Evolutionary conservation across 75 land plant species (phyloP).

Genomic region (Larix kaempferi): DNA sequence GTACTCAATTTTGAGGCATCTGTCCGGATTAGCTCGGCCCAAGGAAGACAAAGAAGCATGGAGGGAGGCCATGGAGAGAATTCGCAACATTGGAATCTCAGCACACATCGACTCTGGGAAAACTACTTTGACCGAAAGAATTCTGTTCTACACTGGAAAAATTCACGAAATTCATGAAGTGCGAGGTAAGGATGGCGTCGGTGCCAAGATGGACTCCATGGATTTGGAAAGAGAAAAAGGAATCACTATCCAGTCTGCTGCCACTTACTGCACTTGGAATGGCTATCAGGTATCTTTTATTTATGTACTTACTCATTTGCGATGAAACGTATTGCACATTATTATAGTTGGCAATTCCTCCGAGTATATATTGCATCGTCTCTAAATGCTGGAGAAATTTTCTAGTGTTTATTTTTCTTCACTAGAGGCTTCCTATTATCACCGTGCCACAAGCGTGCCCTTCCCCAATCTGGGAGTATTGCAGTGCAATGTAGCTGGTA

Average conservation of each 20-base stretch:
- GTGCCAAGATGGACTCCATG: slow-evolving; percentile 99
- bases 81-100: slow-evolving; percentile 97
- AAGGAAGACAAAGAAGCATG: slow-evolving; percentile 17
- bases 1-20: not conserved
- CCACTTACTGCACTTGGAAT: slow-evolving; percentile 96
- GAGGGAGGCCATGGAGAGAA: slow-evolving; percentile 49
- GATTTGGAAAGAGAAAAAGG: slow-evolving; percentile 98
- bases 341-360: not conserved
- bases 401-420: too few relatives aligned
- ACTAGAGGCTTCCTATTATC: too few relatives aligned
- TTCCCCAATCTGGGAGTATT: too few relatives aligned
- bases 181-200: slow-evolving; percentile 94
- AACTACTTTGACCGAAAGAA: slow-evolving; percentile 92
- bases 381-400: too few relatives aligned
- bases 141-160: slow-evolving; percentile 87
- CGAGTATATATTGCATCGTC: too few relatives aligned
- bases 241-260: slow-evolving; percentile 98
- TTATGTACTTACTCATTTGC: not conserved
- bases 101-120: slow-evolving; percentile 99
- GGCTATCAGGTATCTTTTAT: slow-evolving; percentile 66
- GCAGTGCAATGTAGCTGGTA: too few relatives aligned
- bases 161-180: slow-evolving; percentile 99
- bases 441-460: too few relatives aligned
- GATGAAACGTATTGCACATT: not conserved
- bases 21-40: slow-evolving; percentile 28